Conservation (phyloP, 306 rosid species). For the Alnus glutinosa region DNA sequence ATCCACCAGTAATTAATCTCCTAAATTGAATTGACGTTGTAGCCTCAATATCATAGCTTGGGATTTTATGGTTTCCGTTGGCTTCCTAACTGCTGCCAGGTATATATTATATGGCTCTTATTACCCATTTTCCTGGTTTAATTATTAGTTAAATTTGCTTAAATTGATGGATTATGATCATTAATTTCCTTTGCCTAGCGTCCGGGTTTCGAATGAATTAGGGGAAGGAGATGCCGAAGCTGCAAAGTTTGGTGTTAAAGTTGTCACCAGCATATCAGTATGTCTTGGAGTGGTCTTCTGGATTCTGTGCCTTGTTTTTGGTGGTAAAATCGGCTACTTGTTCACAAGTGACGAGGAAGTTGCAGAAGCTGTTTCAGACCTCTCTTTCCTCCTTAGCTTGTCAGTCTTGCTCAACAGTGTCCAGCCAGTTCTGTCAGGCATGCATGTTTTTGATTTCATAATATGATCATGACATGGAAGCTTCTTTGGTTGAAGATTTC, state of each 20-base stretch:
- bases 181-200: background rate
- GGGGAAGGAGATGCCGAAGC: conserved; percentile 9
- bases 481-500: background rate
- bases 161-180: background rate
- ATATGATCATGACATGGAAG: too few relatives aligned
- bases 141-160: background rate
- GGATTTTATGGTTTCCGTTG: background rate
- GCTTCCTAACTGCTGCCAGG: conserved; percentile 1
- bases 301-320: background rate
- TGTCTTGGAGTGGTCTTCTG: background rate
- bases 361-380: background rate
- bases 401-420: conserved; percentile 2
- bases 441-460: background rate
- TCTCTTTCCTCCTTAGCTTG: background rate
- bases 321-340: background rate
- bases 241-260: background rate
- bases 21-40: background rate
- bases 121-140: background rate
- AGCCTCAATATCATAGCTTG: conserved; percentile 11
- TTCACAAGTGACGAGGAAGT: conserved; percentile 4
- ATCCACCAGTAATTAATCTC: background rate
- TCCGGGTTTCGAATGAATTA: conserved; percentile 6
- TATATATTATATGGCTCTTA: background rate
- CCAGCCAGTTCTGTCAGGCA: conserved; percentile 11
- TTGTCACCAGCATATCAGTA: background rate